Evolutionary conservation across 208 protist genomes (phyloP).

Genomic region (Leishmania lainsoni): DNA sequence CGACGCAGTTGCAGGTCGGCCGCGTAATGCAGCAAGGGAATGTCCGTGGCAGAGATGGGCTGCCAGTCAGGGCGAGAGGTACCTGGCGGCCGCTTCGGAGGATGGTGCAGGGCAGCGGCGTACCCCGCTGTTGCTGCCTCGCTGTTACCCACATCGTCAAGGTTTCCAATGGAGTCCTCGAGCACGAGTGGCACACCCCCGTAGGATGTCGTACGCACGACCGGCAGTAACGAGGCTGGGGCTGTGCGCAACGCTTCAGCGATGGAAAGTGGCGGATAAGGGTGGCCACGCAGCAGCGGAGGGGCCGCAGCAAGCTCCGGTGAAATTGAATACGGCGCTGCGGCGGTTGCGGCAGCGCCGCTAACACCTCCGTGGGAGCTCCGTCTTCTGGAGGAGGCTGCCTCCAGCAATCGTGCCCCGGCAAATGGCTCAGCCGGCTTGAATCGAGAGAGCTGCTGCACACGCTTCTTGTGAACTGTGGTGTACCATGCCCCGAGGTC

Average conservation of each 20-base stretch:
- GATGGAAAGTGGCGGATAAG: conserved; percentile 30
- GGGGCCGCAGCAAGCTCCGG: conserved; percentile 4
- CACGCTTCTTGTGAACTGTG: conserved; percentile 43
- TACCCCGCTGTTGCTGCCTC: background rate
- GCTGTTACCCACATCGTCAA: background rate
- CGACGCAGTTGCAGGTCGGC: conserved; percentile 47
- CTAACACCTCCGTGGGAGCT: background rate
- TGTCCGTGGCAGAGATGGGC: conserved; percentile 52
- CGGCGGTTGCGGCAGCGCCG: background rate
- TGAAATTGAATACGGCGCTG: background rate
- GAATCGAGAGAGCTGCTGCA: conserved; percentile 49
- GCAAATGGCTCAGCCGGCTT: conserved; percentile 54
- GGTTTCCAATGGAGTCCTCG: background rate
- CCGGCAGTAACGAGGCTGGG: conserved; percentile 37
- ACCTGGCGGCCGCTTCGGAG: conserved; percentile 5
- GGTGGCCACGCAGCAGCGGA: conserved; percentile 44
- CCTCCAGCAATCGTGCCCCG: conserved; percentile 43
- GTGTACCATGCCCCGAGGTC: conserved; percentile 53
- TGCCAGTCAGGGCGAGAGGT: conserved; percentile 55
- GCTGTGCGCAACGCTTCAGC: conserved; percentile 32
- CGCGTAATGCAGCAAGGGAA: conserved; percentile 56
- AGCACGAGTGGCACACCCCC: conserved; percentile 13
- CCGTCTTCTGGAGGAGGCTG: background rate
- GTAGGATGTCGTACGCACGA: conserved; percentile 32
- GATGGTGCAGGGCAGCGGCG: background rate